A percentile compares a stretch with the other conserved stretches of the same genome.
Evolutionary conservation across 2,329 filamentous ascomycete genomes (phyloP).

Genomic region (Achaetomium macrosporum): DNA sequence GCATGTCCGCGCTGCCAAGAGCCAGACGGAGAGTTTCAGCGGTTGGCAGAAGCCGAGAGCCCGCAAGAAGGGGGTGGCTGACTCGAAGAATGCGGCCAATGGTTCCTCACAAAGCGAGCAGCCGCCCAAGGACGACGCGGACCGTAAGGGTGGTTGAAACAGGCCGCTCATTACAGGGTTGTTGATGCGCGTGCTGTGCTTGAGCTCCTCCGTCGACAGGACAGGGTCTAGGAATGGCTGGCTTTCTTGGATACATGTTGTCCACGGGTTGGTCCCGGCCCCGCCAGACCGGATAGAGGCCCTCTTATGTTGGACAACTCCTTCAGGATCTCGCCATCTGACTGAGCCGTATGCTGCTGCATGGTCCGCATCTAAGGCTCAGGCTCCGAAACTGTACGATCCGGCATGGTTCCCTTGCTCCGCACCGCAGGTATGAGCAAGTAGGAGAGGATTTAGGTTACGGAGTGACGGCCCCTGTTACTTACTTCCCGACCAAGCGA

Average conservation of each 20-base stretch:
- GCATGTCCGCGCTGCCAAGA: slow-evolving; percentile 49
- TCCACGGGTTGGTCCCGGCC: not conserved
- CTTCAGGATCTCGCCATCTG: slow-evolving; percentile 9
- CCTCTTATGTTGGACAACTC: slow-evolving; percentile 1
- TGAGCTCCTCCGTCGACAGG: not conserved
- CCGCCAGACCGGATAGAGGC: not conserved
- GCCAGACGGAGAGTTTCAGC: slow-evolving; percentile 40
- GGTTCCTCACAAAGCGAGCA: slow-evolving; percentile 44
- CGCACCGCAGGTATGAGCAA: too few relatives aligned
- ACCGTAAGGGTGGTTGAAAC: slow-evolving; percentile 58
- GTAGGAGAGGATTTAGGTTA: too few relatives aligned
- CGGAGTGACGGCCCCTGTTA: too few relatives aligned
- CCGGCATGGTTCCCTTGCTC: too few relatives aligned
- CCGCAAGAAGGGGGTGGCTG: slow-evolving; percentile 41
- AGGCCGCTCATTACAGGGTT: not conserved
- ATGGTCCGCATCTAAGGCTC: slow-evolving; percentile 11
- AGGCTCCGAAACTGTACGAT: too few relatives aligned
- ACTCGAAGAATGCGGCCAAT: slow-evolving; percentile 42
- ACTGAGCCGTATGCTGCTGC: not conserved
- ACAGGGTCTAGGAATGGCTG: not conserved
- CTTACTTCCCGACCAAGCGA: too few relatives aligned
- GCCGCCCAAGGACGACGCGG: slow-evolving; percentile 52
- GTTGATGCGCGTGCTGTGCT: slow-evolving; percentile 1
- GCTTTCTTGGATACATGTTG: slow-evolving; percentile 10
- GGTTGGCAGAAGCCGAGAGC: slow-evolving; percentile 57